Evolutionary conservation across 2,329 filamentous ascomycete genomes (phyloP).

Genomic region (Colletotrichum trifolii): DNA sequence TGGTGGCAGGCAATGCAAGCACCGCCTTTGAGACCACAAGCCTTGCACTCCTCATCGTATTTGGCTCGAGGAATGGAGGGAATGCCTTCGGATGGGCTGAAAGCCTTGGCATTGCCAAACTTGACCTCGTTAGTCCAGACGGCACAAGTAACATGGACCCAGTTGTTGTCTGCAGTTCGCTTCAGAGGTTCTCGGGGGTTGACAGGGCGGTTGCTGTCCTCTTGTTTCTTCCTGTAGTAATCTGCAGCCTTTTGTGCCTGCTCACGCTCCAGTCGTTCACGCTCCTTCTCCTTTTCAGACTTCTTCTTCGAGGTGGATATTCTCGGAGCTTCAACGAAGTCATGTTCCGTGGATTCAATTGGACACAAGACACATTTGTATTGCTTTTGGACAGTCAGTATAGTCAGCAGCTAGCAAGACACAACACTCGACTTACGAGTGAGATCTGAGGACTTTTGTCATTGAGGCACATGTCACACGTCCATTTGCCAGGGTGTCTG

Average conservation of each 20-base stretch:
- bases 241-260: constrained; percentile 82
- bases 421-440: constrained; percentile 69
- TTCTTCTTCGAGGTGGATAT: constrained; percentile 86
- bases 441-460: constrained; percentile 92
- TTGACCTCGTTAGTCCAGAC: constrained; percentile 93
- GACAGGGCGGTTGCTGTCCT: constrained; percentile 83
- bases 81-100: constrained; percentile 91
- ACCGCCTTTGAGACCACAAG: constrained; percentile 80
- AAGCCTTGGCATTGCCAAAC: constrained; percentile 84
- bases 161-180: constrained; percentile 95
- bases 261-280: constrained; percentile 87
- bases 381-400: constrained; percentile 62
- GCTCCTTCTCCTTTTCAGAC: constrained; percentile 89
- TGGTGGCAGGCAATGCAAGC: constrained; percentile 87
- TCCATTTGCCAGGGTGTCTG: constrained; percentile 82
- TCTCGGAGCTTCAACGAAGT: constrained; percentile 86
- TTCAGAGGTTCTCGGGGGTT: constrained; percentile 92
- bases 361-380: constrained; percentile 96
- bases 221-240: constrained; percentile 85
- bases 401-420: background rate
- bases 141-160: constrained; percentile 95
- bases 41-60: constrained; percentile 83
- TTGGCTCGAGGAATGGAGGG: constrained; percentile 79
- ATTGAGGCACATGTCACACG: constrained; percentile 95
- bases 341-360: constrained; percentile 81